Conservation (phyloP, 2,329 filamentous ascomycete species). For the Aspergillus eucalypticola region DNA sequence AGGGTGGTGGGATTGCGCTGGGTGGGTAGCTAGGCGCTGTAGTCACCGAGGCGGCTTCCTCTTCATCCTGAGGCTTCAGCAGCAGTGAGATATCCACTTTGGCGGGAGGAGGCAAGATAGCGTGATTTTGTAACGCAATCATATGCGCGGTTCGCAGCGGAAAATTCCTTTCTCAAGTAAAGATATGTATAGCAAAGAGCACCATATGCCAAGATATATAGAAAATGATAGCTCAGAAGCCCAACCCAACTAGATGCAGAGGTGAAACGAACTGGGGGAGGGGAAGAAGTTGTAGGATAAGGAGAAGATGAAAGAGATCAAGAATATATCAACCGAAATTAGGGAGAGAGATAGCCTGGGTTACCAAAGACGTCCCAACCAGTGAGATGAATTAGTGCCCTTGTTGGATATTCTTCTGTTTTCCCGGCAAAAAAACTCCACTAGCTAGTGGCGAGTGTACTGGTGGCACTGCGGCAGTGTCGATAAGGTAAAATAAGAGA, state of each 20-base stretch:
- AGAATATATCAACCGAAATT: background rate
- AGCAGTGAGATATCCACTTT: slow-evolving; percentile 95
- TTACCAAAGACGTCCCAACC: background rate
- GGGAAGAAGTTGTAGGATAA: slow-evolving; percentile 1
- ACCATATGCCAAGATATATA: slow-evolving; percentile 9
- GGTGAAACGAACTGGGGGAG: background rate
- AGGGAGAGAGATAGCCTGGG: background rate
- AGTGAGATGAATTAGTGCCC: background rate
- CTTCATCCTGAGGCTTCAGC: slow-evolving; percentile 63
- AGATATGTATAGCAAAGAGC: slow-evolving; percentile 6
- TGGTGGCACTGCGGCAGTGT: background rate
- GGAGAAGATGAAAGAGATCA: background rate
- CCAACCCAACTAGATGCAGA: background rate
- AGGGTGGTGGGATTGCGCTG: slow-evolving; percentile 28
- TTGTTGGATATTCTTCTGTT: background rate
- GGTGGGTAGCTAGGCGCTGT: slow-evolving; percentile 36
- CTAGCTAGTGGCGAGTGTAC: background rate
- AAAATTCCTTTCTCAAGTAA: slow-evolving; percentile 9
- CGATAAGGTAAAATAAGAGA: background rate
- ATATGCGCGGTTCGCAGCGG: slow-evolving; percentile 40
- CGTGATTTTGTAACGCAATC: slow-evolving; percentile 45
- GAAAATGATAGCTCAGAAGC: background rate
- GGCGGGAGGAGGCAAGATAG: slow-evolving; percentile 51
- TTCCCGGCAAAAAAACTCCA: background rate
- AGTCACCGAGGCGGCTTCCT: slow-evolving; percentile 33